Evolutionary conservation across 1,284 basidiomycete genomes (phyloP).

Genomic region (Cryptococcus deneoformans): DNA sequence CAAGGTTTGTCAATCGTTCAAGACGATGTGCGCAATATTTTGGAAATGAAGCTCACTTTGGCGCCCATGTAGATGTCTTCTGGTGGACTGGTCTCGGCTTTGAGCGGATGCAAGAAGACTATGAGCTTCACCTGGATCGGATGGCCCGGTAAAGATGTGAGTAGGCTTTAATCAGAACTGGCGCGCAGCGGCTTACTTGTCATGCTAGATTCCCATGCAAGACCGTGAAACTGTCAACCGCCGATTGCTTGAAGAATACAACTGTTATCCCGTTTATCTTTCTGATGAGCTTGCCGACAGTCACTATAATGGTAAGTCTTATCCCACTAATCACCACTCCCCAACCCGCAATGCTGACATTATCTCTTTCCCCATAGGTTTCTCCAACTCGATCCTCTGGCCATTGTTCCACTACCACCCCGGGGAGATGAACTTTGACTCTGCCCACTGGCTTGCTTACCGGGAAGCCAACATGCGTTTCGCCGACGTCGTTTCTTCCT

Average conservation of each 20-base stretch:
- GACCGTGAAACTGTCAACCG: conserved; percentile 82
- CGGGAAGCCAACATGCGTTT: conserved; percentile 95
- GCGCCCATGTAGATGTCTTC: conserved; percentile 67
- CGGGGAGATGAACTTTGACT: conserved; percentile 99
- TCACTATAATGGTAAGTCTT: conserved; percentile 79
- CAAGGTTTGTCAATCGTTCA: conserved; percentile 54
- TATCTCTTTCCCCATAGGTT: conserved; percentile 48
- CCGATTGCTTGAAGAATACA: conserved; percentile 88
- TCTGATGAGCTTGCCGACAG: conserved; percentile 95
- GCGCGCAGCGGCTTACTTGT: background rate
- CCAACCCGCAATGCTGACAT: background rate
- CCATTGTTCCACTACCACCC: conserved; percentile 99
- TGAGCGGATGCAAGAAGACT: conserved; percentile 93
- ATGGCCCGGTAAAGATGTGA: conserved; percentile 58
- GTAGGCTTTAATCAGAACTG: conserved; percentile 10
- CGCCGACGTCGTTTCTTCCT: conserved; percentile 77
- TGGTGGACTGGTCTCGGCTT: conserved; percentile 88
- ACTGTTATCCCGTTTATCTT: conserved; percentile 96
- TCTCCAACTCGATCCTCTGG: conserved; percentile 99
- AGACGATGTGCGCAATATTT: background rate
- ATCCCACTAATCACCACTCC: background rate
- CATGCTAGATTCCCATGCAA: conserved; percentile 73
- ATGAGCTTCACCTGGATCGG: conserved; percentile 96
- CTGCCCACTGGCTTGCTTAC: conserved; percentile 97
- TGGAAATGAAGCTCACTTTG: background rate